These are phyloP conservation scores for Chrysanthemum seticuspe DNA, from an alignment of 129 eudicot species.

Conservation along the genomic window DNA sequence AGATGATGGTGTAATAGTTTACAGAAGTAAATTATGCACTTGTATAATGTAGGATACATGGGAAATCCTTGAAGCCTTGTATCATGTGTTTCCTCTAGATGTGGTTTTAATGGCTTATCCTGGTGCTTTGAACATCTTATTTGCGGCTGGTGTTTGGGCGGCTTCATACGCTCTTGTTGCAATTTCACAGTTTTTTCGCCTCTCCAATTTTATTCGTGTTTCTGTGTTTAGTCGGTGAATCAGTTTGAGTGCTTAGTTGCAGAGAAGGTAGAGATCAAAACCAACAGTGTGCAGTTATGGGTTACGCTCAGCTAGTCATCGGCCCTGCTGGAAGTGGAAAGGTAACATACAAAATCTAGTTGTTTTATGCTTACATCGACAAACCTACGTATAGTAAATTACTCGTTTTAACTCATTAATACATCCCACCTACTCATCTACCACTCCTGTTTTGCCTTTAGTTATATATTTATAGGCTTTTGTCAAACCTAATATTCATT, in stretches of 20 bases:
- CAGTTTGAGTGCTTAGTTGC: no score
- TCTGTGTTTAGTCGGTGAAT: no score
- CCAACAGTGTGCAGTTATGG: constrained; percentile 46
- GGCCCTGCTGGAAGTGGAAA: constrained; percentile 99
- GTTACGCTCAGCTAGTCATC: constrained; percentile 90
- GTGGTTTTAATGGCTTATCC: constrained; percentile 43
- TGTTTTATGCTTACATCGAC: no score
- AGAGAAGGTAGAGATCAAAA: constrained; percentile 6
- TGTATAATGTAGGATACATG: not conserved
- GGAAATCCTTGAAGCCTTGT: not conserved
- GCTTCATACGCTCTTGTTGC: constrained; percentile 50
- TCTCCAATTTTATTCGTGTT: constrained; percentile 28
- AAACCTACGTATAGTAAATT: no score
- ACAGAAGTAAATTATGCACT: no score
- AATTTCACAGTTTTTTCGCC: constrained; percentile 38
- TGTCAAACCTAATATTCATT: not conserved
- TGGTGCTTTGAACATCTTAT: constrained; percentile 37
- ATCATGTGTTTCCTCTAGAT: constrained; percentile 24
- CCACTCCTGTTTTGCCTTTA: no score
- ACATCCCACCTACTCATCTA: no score
- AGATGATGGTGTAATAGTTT: no score
- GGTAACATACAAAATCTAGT: constrained; percentile 34
- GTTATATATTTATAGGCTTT: not conserved
- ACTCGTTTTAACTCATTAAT: no score
- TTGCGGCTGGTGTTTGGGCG: constrained; percentile 55